Conservation (phyloP, 768 basidiomycete genomes). For the Pholiota microspora region DNA sequence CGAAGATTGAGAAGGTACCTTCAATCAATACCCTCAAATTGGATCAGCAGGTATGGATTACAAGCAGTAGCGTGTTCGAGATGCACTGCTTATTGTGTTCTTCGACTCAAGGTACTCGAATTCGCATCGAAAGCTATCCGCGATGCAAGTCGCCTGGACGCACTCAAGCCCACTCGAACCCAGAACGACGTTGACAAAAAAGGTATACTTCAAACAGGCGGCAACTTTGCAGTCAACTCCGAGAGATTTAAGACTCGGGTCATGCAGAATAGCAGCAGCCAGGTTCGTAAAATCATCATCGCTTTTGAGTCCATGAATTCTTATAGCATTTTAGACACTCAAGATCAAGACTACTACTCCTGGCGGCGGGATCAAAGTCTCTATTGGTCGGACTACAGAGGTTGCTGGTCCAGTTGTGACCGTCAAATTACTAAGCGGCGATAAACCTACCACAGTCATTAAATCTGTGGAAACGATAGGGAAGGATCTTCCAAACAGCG, state of each 20-base stretch:
- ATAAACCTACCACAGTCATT: constrained; percentile 26
- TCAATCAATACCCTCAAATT: constrained; percentile 26
- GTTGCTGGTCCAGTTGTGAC: constrained; percentile 34
- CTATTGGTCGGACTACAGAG: background rate
- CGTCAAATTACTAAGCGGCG: constrained; percentile 13
- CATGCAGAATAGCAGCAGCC: constrained; percentile 17
- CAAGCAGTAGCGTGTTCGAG: background rate
- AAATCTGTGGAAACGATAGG: constrained; percentile 43
- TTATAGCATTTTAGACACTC: background rate
- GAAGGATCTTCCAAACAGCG: constrained; percentile 42
- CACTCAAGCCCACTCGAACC: constrained; percentile 40
- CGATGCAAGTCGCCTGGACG: constrained; percentile 32
- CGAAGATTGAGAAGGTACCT: constrained; percentile 6
- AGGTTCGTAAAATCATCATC: no score
- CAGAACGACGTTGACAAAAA: constrained; percentile 44
- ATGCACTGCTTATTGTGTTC: constrained; percentile 1
- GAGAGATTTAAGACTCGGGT: constrained; percentile 45
- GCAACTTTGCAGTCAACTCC: constrained; percentile 30
- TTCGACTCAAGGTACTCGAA: constrained; percentile 26
- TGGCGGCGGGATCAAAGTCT: background rate
- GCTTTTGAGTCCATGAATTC: no score
- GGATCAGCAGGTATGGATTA: constrained; percentile 23
- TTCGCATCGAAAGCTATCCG: constrained; percentile 37
- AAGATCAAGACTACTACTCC: background rate
- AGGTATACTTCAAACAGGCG: constrained; percentile 25